These are phyloP conservation scores for Colletotrichum limetticola DNA, from an alignment of 2,329 filamentous ascomycete genomes.

Conservation along the genomic window DNA sequence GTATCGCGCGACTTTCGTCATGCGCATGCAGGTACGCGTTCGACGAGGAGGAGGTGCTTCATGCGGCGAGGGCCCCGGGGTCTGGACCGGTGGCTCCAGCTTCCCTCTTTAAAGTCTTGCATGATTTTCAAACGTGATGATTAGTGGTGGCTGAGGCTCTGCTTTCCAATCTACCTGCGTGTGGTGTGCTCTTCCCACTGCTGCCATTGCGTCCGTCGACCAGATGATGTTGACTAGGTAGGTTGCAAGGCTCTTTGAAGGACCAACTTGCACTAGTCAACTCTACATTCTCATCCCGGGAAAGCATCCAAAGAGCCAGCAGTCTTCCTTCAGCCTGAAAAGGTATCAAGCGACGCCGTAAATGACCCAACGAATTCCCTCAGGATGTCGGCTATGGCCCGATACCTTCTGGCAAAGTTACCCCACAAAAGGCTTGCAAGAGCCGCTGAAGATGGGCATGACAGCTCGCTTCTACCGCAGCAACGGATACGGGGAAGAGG, in stretches of 20 bases:
- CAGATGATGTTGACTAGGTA: no score
- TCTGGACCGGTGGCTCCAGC: slow-evolving; percentile 29
- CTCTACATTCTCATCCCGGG: neutral
- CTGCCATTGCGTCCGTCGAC: neutral
- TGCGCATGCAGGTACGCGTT: slow-evolving; percentile 31
- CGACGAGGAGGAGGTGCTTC: slow-evolving; percentile 29
- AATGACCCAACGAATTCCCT: slow-evolving; percentile 5
- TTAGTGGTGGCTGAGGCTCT: neutral
- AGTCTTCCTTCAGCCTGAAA: neutral
- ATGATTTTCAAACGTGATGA: slow-evolving; percentile 11
- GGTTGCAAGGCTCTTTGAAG: neutral
- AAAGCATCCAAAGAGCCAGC: neutral
- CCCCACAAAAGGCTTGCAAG: slow-evolving; percentile 14
- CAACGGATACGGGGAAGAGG: neutral
- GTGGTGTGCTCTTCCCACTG: neutral
- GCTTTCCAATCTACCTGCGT: neutral
- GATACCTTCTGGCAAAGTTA: neutral
- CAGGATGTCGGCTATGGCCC: neutral
- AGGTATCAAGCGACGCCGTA: neutral
- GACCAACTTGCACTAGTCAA: neutral
- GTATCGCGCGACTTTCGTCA: slow-evolving; percentile 8
- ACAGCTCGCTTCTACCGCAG: slow-evolving; percentile 16
- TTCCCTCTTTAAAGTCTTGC: neutral
- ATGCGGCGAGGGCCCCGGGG: slow-evolving; percentile 7
- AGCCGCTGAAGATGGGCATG: slow-evolving; percentile 17